phyloP scores from a whole-genome alignment of 2,329 filamentous ascomycete genomes.

The Aspergillus fumigatiaffinis region DNA sequence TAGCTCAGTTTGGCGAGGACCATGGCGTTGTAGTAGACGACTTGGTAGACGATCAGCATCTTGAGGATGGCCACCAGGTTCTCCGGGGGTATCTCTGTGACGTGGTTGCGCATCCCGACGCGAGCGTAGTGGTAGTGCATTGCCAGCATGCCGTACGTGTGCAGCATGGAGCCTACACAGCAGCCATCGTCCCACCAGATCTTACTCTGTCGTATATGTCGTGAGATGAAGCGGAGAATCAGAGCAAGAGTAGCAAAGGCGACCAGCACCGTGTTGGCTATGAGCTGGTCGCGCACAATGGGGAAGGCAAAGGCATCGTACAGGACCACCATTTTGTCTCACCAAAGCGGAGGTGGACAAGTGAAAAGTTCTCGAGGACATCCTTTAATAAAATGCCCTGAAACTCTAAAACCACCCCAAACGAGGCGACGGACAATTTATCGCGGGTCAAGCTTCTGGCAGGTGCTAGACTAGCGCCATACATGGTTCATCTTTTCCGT shows the following conservation, averaged over 20 bases:
- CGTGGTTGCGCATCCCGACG: constrained; percentile 14
- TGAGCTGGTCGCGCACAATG: constrained; percentile 17
- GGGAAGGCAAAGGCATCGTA: constrained; percentile 13
- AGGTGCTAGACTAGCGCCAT: not conserved
- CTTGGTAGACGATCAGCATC: constrained; percentile 21
- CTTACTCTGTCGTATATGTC: constrained; percentile 22
- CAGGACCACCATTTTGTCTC: constrained; percentile 1
- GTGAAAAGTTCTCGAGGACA: not conserved
- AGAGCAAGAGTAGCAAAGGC: constrained; percentile 22
- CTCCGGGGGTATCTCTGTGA: constrained; percentile 2
- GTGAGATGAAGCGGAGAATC: constrained; percentile 26
- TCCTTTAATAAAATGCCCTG: not conserved
- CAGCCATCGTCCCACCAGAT: constrained; percentile 31
- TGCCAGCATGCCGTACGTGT: constrained; percentile 18
- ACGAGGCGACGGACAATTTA: not conserved
- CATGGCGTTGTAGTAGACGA: constrained; percentile 27
- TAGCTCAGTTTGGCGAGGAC: constrained; percentile 26
- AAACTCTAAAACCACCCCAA: not conserved
- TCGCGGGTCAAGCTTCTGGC: not conserved
- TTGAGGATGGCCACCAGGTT: constrained; percentile 6
- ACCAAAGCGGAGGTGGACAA: not conserved
- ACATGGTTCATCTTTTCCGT: too few species aligned
- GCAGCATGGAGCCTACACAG: constrained; percentile 16
- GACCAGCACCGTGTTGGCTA: constrained; percentile 22
- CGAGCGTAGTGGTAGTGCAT: constrained; percentile 18